These are phyloP conservation scores for Venturia effusa DNA, from an alignment of 2,329 filamentous ascomycete species.

Conservation along the genomic window DNA sequence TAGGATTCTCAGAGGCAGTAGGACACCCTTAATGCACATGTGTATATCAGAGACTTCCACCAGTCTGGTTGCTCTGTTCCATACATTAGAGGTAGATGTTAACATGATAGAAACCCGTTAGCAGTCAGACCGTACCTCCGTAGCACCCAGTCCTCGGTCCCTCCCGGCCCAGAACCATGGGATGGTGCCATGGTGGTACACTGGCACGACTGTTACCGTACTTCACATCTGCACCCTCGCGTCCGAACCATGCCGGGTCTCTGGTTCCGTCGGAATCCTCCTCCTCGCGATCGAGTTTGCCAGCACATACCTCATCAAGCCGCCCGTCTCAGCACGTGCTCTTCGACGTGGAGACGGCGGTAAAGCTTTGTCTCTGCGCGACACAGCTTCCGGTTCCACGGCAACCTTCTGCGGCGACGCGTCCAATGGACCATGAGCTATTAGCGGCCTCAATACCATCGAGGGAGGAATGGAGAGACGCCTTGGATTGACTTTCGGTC, in stretches of 20 bases:
- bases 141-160: neutral
- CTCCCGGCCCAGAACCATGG: neutral
- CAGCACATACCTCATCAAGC: conserved; percentile 18
- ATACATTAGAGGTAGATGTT: neutral
- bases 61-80: neutral
- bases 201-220: no score
- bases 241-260: neutral
- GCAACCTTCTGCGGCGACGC: conserved; percentile 4
- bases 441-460: conserved; percentile 4
- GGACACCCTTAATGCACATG: no score
- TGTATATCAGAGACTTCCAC: neutral
- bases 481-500: neutral
- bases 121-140: neutral
- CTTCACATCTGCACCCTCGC: neutral
- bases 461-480: conserved; percentile 9
- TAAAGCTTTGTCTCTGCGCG: conserved; percentile 14
- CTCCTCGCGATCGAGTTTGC: conserved; percentile 19
- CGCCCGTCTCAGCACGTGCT: conserved; percentile 14
- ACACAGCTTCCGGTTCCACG: neutral
- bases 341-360: conserved; percentile 15
- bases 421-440: conserved; percentile 6
- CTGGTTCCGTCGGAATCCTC: conserved; percentile 12
- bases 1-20: no score
- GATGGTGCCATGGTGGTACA: no score
- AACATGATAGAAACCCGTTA: neutral